Evolutionary conservation across 768 basidiomycete species (phyloP), one percentile per base, ranked within the genome.

Genomic region (Pilatotrama ljubarskyi): DNA sequence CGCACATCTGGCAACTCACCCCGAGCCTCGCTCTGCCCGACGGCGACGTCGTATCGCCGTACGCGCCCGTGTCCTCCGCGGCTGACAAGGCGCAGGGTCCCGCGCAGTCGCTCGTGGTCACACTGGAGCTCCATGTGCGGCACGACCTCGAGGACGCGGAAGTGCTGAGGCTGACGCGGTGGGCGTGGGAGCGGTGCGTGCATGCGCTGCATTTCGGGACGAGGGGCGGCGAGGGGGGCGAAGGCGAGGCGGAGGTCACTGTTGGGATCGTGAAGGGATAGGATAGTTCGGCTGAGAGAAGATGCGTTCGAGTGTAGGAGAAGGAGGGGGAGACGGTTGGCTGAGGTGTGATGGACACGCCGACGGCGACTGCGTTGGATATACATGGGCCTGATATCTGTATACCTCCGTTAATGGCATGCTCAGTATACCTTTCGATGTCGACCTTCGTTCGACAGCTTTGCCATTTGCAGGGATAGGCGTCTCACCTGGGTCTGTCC

Each of bases 1-100:
- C 92, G 0, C 91, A 93, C 63, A 85, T 95, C 55, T 95, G 92
- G 92, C 92, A 95, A 68, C 83, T 95, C 42, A 81, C 84, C 32
- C 71, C 70, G 47, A 71, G 54, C 49, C 64, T 67, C 59, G 58
- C 64, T 50, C 63, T 58, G n/a, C 52, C 68, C 11, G 51, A 68
- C 36, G 53, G 51, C 22, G 59, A 67, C 38, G 42, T 50, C 41
- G 47, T 56, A 13, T 69, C 66, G 15, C 62, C 63, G 22, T 57
- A 61, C 36, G 51, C 60, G 15, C 52, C 41, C 38, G 38, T 15
- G n/a, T 41, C 60, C 17, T 3, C 53, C 2, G 26, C 55, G 37
- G 40, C 49, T 43, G 65, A 62, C 9, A 65, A 54, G 42, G 63
- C 54, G 46, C 64, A 68, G 40, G 69, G 64, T 54, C 65, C 69